Evolutionary conservation across 2,329 filamentous ascomycete species (phyloP).

Genomic region (Esteya vermicola): DNA sequence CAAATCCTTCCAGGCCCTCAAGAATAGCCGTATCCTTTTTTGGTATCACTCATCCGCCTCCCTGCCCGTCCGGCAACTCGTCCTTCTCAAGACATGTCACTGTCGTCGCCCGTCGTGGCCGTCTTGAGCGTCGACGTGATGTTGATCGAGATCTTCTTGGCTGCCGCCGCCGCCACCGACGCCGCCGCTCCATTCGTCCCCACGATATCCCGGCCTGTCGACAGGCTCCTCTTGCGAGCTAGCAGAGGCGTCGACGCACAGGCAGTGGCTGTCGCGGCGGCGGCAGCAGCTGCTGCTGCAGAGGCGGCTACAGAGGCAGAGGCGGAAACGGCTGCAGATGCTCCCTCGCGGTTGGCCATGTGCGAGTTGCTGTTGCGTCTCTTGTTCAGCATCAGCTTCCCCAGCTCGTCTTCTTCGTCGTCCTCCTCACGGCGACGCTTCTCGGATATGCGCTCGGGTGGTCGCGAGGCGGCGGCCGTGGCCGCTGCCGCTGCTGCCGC

Average conservation of each 20-base stretch:
- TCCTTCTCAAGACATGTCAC: constrained; percentile 4
- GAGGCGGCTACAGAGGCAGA: no score
- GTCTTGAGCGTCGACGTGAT: constrained; percentile 6
- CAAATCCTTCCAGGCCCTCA: no score
- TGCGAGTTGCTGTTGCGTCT: constrained; percentile 40
- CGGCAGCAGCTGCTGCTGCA: no score
- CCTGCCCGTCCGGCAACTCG: background rate
- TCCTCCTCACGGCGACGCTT: constrained; percentile 88
- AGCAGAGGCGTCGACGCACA: no score
- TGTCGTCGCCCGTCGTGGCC: constrained; percentile 4
- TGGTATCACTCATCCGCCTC: no score
- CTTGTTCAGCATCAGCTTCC: constrained; percentile 59
- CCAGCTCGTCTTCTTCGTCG: constrained; percentile 84
- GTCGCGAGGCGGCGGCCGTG: constrained; percentile 28
- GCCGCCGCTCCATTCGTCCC: background rate
- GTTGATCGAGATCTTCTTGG: constrained; percentile 10
- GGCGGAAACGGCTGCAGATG: no score
- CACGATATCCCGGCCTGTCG: background rate
- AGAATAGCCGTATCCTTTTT: no score
- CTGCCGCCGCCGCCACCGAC: background rate
- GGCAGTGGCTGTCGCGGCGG: no score
- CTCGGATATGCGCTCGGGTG: constrained; percentile 68
- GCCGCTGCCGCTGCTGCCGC: background rate
- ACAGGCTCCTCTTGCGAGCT: constrained; percentile 30
- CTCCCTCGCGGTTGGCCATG: constrained; percentile 16